phyloP scores from a whole-genome alignment of 2,329 filamentous ascomycete genomes.

The Metarhizium anisopliae region DNA sequence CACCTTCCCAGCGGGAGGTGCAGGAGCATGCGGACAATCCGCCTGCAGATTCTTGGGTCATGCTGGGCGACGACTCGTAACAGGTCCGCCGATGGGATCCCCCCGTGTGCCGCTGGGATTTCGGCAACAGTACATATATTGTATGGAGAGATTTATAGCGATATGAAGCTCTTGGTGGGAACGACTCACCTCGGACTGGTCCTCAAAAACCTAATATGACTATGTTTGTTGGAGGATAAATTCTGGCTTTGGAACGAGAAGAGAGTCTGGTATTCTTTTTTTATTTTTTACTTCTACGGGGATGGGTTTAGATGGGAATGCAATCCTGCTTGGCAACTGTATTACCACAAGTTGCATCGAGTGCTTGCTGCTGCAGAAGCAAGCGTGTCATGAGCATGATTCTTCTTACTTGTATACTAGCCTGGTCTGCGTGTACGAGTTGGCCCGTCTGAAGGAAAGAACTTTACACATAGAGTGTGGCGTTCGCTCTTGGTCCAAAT shows the following conservation, averaged over 20 bases:
- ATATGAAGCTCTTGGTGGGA: slow-evolving; percentile 13
- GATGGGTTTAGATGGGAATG: not conserved
- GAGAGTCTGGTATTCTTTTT: not conserved
- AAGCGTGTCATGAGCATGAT: not conserved
- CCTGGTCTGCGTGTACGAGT: not conserved
- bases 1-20: slow-evolving; percentile 22
- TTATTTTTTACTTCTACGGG: not conserved
- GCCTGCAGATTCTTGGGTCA: slow-evolving; percentile 29
- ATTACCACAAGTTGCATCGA: not conserved
- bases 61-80: slow-evolving; percentile 38
- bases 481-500: not conserved
- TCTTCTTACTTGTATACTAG: not conserved
- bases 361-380: not conserved
- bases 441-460: not conserved
- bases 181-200: slow-evolving; percentile 28
- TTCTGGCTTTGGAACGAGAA: not conserved
- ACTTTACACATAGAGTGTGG: not conserved
- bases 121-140: slow-evolving; percentile 10
- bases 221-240: slow-evolving; percentile 4
- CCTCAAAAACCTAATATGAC: slow-evolving; percentile 19
- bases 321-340: not conserved
- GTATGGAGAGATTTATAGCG: not conserved
- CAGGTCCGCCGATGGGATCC: slow-evolving; percentile 28
- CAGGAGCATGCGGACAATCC: slow-evolving; percentile 18
- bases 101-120: slow-evolving; percentile 19